These are phyloP conservation scores for Aspergillus campestris DNA, from an alignment of 495 filamentous ascomycete genomes.

Conservation along the genomic window DNA sequence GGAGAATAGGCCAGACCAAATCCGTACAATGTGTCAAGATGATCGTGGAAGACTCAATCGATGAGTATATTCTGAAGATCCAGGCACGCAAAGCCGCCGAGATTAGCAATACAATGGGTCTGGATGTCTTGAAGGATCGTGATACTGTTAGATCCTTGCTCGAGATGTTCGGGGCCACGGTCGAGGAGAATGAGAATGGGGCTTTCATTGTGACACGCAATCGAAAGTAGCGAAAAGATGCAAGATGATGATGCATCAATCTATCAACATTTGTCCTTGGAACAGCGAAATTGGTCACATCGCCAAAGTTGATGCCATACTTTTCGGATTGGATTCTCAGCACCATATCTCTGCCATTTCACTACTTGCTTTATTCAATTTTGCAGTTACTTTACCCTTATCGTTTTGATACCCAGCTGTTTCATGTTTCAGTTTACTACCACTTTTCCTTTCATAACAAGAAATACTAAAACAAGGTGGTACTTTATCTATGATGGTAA, in stretches of 20 bases:
- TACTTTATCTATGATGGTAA: too few relatives aligned
- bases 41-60: conserved; percentile 41
- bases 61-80: conserved; percentile 39
- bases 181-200: not conserved
- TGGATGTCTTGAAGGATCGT: conserved; percentile 6
- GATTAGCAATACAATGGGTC: conserved; percentile 21
- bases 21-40: conserved; percentile 47
- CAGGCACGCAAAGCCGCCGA: conserved; percentile 19
- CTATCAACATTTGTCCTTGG: not conserved
- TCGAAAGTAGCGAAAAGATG: not conserved
- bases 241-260: not conserved
- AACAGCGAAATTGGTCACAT: too few relatives aligned
- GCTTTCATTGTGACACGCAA: not conserved
- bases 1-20: conserved; percentile 52
- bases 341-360: too few relatives aligned
- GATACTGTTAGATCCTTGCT: conserved; percentile 6
- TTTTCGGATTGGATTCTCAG: too few relatives aligned
- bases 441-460: too few relatives aligned
- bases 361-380: too few relatives aligned
- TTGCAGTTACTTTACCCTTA: too few relatives aligned
- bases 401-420: too few relatives aligned
- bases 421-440: too few relatives aligned
- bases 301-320: too few relatives aligned
- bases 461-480: too few relatives aligned
- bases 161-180: conserved; percentile 9